Conservation (phyloP, 441 rosid genomes). For the Populus tomentosa region DNA sequence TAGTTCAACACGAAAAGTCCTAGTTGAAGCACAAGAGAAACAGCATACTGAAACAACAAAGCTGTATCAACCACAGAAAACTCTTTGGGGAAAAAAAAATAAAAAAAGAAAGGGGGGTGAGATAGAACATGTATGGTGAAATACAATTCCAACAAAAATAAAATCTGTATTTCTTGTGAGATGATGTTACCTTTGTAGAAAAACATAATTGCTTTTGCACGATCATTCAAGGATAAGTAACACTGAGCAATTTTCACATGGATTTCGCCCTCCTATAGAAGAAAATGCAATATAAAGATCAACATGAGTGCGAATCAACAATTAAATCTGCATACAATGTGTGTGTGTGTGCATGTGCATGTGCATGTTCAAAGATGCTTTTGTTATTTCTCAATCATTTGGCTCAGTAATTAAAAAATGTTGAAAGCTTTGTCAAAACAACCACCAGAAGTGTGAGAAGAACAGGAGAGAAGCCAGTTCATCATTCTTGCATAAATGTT, state of each 20-base stretch:
- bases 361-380: not conserved
- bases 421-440: not conserved
- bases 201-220: slow-evolving; percentile 56
- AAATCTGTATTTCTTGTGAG: not conserved
- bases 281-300: slow-evolving; percentile 21
- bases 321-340: not conserved
- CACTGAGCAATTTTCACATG: slow-evolving; percentile 74
- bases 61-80: not conserved
- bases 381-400: not conserved
- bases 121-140: not conserved
- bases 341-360: not conserved
- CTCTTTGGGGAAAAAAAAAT: not conserved
- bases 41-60: not conserved
- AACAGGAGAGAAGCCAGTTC: not conserved
- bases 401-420: not conserved
- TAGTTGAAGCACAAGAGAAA: not conserved
- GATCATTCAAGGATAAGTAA: slow-evolving; percentile 53
- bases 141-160: slow-evolving; percentile 3
- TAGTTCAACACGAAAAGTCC: not conserved
- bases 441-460: not conserved
- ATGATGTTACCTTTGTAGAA: slow-evolving; percentile 59
- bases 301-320: slow-evolving; percentile 2
- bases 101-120: not conserved
- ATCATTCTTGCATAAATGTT: not conserved
- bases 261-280: slow-evolving; percentile 45